Percentiles rank a stretch among this genome's conserved stretches.
Evolutionary conservation across 176 grass and related monocot species (phyloP).

Genomic region (Aegilops umbellulata): DNA sequence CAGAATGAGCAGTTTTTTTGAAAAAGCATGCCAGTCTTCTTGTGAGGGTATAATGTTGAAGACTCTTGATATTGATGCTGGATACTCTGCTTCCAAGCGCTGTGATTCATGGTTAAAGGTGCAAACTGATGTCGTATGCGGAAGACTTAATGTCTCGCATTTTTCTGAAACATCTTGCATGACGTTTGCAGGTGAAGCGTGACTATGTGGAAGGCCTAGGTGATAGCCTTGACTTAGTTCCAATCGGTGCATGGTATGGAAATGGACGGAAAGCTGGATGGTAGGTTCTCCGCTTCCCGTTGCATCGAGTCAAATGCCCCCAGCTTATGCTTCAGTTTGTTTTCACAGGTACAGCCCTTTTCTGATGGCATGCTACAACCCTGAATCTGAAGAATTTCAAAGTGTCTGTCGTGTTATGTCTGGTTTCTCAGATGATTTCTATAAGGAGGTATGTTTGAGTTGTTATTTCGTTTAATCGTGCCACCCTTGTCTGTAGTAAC

Average conservation of each 20-base stretch:
- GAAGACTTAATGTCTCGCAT: conserved; percentile 9
- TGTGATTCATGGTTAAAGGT: conserved; percentile 92
- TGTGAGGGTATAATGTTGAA: conserved; percentile 99
- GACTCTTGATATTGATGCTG: conserved; percentile 82
- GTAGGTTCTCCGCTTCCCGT: conserved; percentile 32
- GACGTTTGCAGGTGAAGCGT: conserved; percentile 68
- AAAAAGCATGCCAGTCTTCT: conserved; percentile 71
- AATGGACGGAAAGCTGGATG: conserved; percentile 96
- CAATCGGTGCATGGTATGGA: conserved; percentile 91
- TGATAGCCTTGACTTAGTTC: conserved; percentile 89
- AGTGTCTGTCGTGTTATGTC: conserved; percentile 97
- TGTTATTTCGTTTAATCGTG: background rate
- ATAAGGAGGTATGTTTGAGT: conserved; percentile 71
- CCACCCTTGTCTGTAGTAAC: background rate
- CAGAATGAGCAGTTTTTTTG: conserved; percentile 76
- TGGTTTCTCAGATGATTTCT: conserved; percentile 90
- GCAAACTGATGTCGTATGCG: conserved; percentile 7
- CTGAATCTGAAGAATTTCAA: conserved; percentile 87
- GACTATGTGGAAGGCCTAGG: conserved; percentile 94
- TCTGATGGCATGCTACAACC: conserved; percentile 98
- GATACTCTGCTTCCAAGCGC: conserved; percentile 90
- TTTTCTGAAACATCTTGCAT: conserved; percentile 20
- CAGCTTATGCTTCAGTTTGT: conserved; percentile 16
- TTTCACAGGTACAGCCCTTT: conserved; percentile 88
- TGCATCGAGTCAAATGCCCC: background rate